These are phyloP conservation scores for Alternaria sp. DNA, from an alignment of 2,329 filamentous ascomycete species.

Conservation along the genomic window DNA sequence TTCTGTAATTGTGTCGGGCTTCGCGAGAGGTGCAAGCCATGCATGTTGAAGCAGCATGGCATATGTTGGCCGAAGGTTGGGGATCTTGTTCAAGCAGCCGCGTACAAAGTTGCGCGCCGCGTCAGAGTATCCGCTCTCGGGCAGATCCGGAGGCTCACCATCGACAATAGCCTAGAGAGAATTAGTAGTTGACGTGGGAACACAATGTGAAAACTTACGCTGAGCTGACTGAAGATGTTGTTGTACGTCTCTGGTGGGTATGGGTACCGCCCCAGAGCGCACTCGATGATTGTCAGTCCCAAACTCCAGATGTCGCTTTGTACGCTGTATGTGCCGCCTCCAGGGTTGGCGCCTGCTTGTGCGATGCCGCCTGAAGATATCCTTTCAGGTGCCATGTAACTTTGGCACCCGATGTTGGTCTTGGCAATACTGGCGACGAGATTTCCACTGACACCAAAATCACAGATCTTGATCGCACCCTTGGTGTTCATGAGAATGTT, in stretches of 20 bases:
- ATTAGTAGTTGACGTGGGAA: background rate
- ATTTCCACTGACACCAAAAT: constrained; percentile 97
- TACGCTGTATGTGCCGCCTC: constrained; percentile 90
- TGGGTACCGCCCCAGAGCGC: constrained; percentile 90
- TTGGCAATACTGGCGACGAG: constrained; percentile 96
- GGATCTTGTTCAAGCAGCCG: constrained; percentile 89
- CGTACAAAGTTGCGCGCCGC: constrained; percentile 85
- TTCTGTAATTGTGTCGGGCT: constrained; percentile 76
- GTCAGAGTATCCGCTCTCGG: constrained; percentile 77
- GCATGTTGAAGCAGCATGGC: constrained; percentile 85
- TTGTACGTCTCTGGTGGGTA: constrained; percentile 97
- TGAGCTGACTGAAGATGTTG: constrained; percentile 97
- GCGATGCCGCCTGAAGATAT: constrained; percentile 87
- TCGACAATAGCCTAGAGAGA: constrained; percentile 85
- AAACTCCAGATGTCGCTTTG: constrained; percentile 98
- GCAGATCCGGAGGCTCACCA: constrained; percentile 90
- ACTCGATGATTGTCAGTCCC: constrained; percentile 93
- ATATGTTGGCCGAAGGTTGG: constrained; percentile 92
- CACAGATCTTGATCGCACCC: constrained; percentile 96
- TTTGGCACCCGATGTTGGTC: constrained; percentile 98
- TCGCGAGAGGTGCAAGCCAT: constrained; percentile 79
- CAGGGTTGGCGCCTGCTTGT: constrained; percentile 69
- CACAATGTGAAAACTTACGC: constrained; percentile 66
- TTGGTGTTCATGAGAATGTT: constrained; percentile 91
- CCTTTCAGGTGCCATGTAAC: constrained; percentile 97